phyloP scores from a whole-genome alignment of 192 early-diverging fungal species.

The Backusella parvicylindrica region DNA sequence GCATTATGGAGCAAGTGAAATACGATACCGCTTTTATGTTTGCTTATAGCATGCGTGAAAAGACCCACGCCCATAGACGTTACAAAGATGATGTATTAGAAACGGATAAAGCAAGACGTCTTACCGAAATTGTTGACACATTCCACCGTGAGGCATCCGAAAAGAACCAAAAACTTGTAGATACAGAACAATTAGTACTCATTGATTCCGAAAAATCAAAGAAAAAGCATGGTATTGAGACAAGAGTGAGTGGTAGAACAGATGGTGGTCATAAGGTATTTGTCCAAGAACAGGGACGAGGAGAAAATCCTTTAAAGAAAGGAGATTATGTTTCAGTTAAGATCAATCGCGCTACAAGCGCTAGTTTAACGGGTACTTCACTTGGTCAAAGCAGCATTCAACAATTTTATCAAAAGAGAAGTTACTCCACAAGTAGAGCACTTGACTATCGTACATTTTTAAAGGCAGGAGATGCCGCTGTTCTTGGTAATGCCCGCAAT shows the following conservation, averaged over 20 bases:
- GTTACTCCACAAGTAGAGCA: not conserved
- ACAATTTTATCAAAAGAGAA: conserved; percentile 7
- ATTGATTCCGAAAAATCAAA: conserved; percentile 45
- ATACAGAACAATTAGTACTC: conserved; percentile 50
- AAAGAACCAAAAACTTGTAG: conserved; percentile 50
- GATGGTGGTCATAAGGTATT: conserved; percentile 72
- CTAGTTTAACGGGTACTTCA: conserved; percentile 17
- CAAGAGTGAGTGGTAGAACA: conserved; percentile 48
- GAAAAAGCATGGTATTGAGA: conserved; percentile 37
- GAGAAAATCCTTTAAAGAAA: conserved; percentile 1
- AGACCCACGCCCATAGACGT: conserved; percentile 68
- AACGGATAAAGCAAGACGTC: conserved; percentile 55
- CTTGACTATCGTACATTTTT: not conserved
- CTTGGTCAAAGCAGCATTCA: not conserved
- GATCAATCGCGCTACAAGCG: conserved; percentile 22
- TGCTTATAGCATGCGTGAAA: conserved; percentile 72
- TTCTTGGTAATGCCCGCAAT: not conserved
- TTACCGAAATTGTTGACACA: conserved; percentile 63
- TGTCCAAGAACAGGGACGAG: conserved; percentile 37
- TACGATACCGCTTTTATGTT: conserved; percentile 81
- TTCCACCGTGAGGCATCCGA: conserved; percentile 56
- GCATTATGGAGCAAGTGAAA: conserved; percentile 59
- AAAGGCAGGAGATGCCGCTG: conserved; percentile 3
- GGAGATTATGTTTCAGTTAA: conserved; percentile 26
- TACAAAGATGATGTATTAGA: conserved; percentile 64